These are phyloP conservation scores for Cyclotella distinguenda DNA, from an alignment of 108 stramenopile genomes.

Conservation along the genomic window DNA sequence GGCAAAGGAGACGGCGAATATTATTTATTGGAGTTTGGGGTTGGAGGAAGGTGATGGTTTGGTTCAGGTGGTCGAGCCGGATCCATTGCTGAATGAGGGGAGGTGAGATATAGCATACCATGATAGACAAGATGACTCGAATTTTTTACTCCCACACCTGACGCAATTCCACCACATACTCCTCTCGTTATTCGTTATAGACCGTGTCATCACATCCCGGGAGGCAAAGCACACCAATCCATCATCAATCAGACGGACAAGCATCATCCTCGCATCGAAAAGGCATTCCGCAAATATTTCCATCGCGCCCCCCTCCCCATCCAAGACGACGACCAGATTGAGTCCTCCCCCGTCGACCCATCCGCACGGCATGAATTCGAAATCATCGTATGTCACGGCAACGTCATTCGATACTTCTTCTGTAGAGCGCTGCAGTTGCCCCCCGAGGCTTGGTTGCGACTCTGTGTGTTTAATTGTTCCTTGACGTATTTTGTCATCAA, in stretches of 20 bases:
- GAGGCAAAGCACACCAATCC: conserved; percentile 54
- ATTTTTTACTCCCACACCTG: not conserved
- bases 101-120: conserved; percentile 27
- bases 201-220: conserved; percentile 77
- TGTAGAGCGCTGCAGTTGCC: conserved; percentile 90
- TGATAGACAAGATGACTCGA: not conserved
- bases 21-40: conserved; percentile 70
- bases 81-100: conserved; percentile 86
- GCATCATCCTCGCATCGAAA: conserved; percentile 79
- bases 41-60: conserved; percentile 3
- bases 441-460: conserved; percentile 90
- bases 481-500: conserved; percentile 85
- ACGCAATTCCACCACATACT: not conserved
- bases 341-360: conserved; percentile 18
- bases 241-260: conserved; percentile 66
- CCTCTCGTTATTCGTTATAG: not conserved
- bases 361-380: conserved; percentile 83
- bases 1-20: conserved; percentile 84
- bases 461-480: conserved; percentile 89
- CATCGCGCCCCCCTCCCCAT: conserved; percentile 59
- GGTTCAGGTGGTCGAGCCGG: conserved; percentile 59
- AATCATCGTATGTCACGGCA: conserved; percentile 93
- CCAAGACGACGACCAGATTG: not conserved
- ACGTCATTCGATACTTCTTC: conserved; percentile 95
- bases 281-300: conserved; percentile 85